These are phyloP conservation scores for Xylariaceae sp. DNA, from an alignment of 2,329 filamentous ascomycete species.

Conservation along the genomic window DNA sequence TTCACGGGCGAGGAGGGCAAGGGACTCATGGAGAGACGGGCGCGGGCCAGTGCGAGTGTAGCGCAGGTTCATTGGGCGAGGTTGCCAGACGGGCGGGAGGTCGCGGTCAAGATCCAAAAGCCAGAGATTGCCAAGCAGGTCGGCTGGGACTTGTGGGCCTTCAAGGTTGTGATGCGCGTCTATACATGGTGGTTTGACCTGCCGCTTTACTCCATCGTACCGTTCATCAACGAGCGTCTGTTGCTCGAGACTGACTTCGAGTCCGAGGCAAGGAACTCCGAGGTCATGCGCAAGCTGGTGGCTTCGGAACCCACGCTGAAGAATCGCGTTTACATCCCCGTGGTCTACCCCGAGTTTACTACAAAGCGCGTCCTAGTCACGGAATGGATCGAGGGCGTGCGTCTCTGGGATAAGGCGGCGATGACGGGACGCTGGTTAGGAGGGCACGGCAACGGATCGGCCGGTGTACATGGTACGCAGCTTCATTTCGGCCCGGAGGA, in stretches of 20 bases:
- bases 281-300: constrained; percentile 74
- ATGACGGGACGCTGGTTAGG: constrained; percentile 75
- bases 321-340: constrained; percentile 80
- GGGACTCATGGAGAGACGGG: constrained; percentile 56
- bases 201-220: constrained; percentile 85
- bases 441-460: constrained; percentile 67
- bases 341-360: constrained; percentile 75
- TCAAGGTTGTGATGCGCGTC: constrained; percentile 76
- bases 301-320: constrained; percentile 68
- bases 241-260: constrained; percentile 90
- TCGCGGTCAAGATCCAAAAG: constrained; percentile 96
- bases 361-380: constrained; percentile 83
- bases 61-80: constrained; percentile 96
- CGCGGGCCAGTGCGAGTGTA: constrained; percentile 77
- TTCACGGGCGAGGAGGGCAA: constrained; percentile 66
- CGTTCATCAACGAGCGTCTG: constrained; percentile 88
- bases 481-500: constrained; percentile 48
- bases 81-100: constrained; percentile 77
- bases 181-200: constrained; percentile 88
- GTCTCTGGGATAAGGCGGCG: constrained; percentile 84
- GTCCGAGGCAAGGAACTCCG: constrained; percentile 84
- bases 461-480: constrained; percentile 64
- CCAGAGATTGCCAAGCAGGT: constrained; percentile 87
- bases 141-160: constrained; percentile 91
- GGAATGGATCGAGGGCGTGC: constrained; percentile 94